Evolutionary conservation across 2,329 filamentous ascomycete species (phyloP), one percentile per base, ranked within the genome.

Genomic region (Hymenoscyphus salicellus): DNA sequence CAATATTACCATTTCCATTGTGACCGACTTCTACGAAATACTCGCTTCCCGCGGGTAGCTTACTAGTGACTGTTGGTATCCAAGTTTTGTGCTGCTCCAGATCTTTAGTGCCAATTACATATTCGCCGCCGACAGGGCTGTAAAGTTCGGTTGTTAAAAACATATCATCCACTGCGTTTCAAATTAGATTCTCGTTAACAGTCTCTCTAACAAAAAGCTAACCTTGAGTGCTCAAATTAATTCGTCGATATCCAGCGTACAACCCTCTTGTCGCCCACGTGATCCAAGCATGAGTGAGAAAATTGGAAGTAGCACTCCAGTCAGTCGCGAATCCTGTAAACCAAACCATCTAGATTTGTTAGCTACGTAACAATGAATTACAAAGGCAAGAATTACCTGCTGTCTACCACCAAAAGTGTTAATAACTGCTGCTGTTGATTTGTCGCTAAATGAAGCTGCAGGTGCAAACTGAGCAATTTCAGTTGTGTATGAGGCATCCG

Each of bases 251-350:
- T 55, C 69, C 69, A 16, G 72, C 68, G 65, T 75, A 83, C 8
- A 87, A 74, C 43, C 86, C 85, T 66, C 84, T 80, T 5, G 86
- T 87, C 38, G 86, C 73, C 85, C 85, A 88, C 69, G 82, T 82
- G 65, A 88, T 87, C 80, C 83, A 87, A 11, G 85, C 79, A 74
- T 88, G 86, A 74, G 87, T 85, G 58, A 87, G 74, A 70, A 81
- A 85, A 73, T 81, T 86, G 70, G 83, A 85, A 2, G 84, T 81
- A 16, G 80, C 69, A 65, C 73, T 76, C 79, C 78, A 80, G 60
- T 77, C 76, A 26, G 76, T 76, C 11, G 77, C 77, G 60, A 84
- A 86, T 17, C 78, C 76, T 61, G 83, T 81, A 76, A 87, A 87
- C 77, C 83, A 87, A 2, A 81, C 85, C 83, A 88, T 86, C 75